These are phyloP conservation scores for Termitomyces sp. DNA, from an alignment of 768 basidiomycete genomes.

Conservation along the genomic window DNA sequence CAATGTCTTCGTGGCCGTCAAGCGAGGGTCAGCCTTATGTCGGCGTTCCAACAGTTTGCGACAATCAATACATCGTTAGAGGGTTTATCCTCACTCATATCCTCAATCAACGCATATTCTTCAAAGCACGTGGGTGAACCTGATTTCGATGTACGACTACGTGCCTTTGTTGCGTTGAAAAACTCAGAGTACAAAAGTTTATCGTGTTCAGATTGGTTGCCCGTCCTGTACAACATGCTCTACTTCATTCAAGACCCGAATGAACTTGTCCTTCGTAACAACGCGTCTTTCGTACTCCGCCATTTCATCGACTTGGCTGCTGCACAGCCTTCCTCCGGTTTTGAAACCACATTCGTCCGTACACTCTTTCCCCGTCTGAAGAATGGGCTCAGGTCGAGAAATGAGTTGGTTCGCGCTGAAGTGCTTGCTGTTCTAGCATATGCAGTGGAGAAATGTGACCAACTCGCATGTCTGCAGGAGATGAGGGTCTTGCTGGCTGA, in stretches of 20 bases:
- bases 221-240: slow-evolving; percentile 77
- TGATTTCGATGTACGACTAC: slow-evolving; percentile 82
- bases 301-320: slow-evolving; percentile 69
- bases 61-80: slow-evolving; percentile 40
- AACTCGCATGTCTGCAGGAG: slow-evolving; percentile 61
- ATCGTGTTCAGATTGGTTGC: slow-evolving; percentile 64
- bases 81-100: slow-evolving; percentile 48
- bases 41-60: slow-evolving; percentile 51
- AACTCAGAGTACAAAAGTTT: slow-evolving; percentile 51
- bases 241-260: slow-evolving; percentile 85
- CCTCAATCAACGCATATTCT: slow-evolving; percentile 82
- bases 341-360: slow-evolving; percentile 52
- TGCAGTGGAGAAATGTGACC: slow-evolving; percentile 59
- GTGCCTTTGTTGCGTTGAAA: slow-evolving; percentile 71
- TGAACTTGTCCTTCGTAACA: slow-evolving; percentile 82
- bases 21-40: slow-evolving; percentile 64
- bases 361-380: slow-evolving; percentile 75
- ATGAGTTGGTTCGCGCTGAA: slow-evolving; percentile 85
- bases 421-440: slow-evolving; percentile 73
- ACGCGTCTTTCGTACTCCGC: slow-evolving; percentile 69
- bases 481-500: slow-evolving; percentile 76
- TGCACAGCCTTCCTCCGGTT: slow-evolving; percentile 32
- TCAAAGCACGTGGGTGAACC: slow-evolving; percentile 80
- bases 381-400: slow-evolving; percentile 70
- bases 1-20: slow-evolving; percentile 66